Evolutionary conservation across 2,329 filamentous ascomycete species (phyloP).

Genomic region (Fusarium sp.): DNA sequence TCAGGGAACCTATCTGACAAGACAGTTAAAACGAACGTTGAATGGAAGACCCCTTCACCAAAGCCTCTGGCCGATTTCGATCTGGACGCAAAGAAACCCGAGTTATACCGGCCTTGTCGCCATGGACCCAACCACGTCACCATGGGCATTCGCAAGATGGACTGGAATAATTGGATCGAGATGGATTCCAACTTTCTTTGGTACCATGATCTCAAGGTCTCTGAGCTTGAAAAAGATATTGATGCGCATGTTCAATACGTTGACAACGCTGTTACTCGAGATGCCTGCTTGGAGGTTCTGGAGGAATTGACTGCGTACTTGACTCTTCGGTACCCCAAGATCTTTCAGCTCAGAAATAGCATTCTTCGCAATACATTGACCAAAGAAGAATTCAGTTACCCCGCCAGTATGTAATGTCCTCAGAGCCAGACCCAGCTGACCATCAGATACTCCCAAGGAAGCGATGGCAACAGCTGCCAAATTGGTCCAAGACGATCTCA

Average conservation of each 20-base stretch:
- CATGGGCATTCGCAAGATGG: conserved; percentile 32
- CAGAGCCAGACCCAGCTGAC: fast-evolving
- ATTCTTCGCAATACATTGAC: conserved; percentile 18
- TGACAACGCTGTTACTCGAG: conserved; percentile 18
- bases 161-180: conserved; percentile 37
- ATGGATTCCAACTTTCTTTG: conserved; percentile 33
- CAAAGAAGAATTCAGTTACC: conserved; percentile 10
- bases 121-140: conserved; percentile 31
- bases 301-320: conserved; percentile 24
- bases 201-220: conserved; percentile 31
- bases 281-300: conserved; percentile 29
- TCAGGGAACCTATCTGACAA: background rate
- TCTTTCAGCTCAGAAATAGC: background rate
- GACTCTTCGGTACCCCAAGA: conserved; percentile 25
- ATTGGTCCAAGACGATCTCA: conserved; percentile 28
- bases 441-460: conserved; percentile 19
- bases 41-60: conserved; percentile 12
- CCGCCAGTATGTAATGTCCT: background rate
- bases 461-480: conserved; percentile 29
- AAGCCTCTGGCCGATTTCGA: conserved; percentile 9
- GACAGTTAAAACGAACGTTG: background rate
- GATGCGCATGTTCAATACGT: conserved; percentile 30
- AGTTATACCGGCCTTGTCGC: conserved; percentile 30
- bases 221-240: conserved; percentile 24
- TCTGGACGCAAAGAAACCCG: conserved; percentile 14